Evolutionary conservation across 129 eudicot genomes (phyloP).

Genomic region (Artemisia tridentata): DNA sequence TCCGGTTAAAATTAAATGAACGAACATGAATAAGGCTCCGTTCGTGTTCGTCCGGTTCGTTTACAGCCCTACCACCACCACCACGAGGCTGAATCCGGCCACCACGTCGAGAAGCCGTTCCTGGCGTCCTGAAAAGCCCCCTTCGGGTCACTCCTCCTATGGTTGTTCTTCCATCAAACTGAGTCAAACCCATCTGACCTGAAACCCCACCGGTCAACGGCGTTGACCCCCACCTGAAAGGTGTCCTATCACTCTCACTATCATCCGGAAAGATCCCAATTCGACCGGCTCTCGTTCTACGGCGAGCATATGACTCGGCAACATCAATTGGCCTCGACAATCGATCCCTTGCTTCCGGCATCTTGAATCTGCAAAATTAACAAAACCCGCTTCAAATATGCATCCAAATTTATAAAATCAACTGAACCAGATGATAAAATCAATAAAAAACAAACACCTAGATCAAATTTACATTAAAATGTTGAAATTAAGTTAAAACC

Average conservation of each 20-base stretch:
- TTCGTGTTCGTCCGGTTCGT: too few relatives aligned
- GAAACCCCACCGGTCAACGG: constrained; percentile 37
- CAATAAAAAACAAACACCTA: too few relatives aligned
- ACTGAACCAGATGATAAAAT: too few relatives aligned
- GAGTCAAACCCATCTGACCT: constrained; percentile 28
- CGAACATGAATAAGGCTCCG: too few relatives aligned
- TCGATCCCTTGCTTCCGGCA: constrained; percentile 68
- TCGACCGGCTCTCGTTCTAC: constrained; percentile 20
- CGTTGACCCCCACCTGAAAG: constrained; percentile 46
- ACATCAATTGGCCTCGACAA: constrained; percentile 42
- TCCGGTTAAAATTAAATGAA: too few relatives aligned
- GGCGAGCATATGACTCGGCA: constrained; percentile 27
- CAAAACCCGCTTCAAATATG: not conserved
- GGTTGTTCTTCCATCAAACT: not conserved
- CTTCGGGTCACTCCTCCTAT: constrained; percentile 29
- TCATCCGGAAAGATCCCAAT: constrained; percentile 22
- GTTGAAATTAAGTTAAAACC: too few relatives aligned
- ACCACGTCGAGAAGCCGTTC: constrained; percentile 34
- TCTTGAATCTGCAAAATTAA: constrained; percentile 17
- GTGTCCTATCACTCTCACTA: constrained; percentile 33
- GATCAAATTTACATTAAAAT: too few relatives aligned
- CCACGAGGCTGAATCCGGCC: constrained; percentile 28
- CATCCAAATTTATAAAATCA: too few relatives aligned
- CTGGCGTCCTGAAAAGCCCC: constrained; percentile 37
- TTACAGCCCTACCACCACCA: constrained; percentile 15